Percentiles rank a stretch among this genome's conserved stretches.
Evolutionary conservation across 2,329 filamentous ascomycete genomes (phyloP).

Genomic region (Zymoseptoria ardabiliae): DNA sequence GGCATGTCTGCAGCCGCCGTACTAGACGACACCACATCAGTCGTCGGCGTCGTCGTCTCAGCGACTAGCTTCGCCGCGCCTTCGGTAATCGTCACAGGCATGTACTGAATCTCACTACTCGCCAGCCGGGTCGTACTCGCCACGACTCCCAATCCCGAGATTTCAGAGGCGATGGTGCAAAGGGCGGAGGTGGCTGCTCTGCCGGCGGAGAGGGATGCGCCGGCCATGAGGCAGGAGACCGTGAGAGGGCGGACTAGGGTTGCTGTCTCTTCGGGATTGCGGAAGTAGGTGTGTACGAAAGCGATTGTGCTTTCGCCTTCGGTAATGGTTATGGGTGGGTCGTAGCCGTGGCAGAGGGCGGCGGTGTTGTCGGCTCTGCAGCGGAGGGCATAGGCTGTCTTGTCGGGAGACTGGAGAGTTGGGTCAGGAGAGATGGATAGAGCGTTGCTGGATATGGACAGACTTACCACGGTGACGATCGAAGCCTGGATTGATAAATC

Average conservation of each 20-base stretch:
- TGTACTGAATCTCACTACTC: constrained; percentile 21
- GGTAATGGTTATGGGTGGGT: constrained; percentile 24
- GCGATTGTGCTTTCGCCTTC: constrained; percentile 23
- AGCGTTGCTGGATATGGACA: no score
- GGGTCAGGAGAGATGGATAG: not conserved
- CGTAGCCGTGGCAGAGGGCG: constrained; percentile 16
- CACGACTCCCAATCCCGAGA: constrained; percentile 19
- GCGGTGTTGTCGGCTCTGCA: constrained; percentile 13
- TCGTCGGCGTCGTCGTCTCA: constrained; percentile 9
- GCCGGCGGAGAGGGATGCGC: constrained; percentile 17
- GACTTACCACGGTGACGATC: constrained; percentile 15
- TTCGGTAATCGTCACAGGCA: constrained; percentile 23
- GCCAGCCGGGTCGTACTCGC: constrained; percentile 24
- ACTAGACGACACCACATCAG: constrained; percentile 2
- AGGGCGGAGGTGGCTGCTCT: constrained; percentile 18
- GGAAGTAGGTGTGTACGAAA: constrained; percentile 13
- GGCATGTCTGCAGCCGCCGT: constrained; percentile 10
- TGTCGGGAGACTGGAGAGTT: constrained; percentile 11
- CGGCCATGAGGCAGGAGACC: constrained; percentile 20
- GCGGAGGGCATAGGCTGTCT: constrained; percentile 23
- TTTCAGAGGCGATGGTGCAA: constrained; percentile 17
- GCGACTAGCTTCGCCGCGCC: constrained; percentile 18
- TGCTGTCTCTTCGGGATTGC: constrained; percentile 4
- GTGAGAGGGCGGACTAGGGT: constrained; percentile 7
- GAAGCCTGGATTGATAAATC: constrained; percentile 12